Evolutionary conservation across 2,329 filamentous ascomycete genomes (phyloP), one percentile per base, ranked within the genome.

Genomic region (Neonectria neomacrospora): DNA sequence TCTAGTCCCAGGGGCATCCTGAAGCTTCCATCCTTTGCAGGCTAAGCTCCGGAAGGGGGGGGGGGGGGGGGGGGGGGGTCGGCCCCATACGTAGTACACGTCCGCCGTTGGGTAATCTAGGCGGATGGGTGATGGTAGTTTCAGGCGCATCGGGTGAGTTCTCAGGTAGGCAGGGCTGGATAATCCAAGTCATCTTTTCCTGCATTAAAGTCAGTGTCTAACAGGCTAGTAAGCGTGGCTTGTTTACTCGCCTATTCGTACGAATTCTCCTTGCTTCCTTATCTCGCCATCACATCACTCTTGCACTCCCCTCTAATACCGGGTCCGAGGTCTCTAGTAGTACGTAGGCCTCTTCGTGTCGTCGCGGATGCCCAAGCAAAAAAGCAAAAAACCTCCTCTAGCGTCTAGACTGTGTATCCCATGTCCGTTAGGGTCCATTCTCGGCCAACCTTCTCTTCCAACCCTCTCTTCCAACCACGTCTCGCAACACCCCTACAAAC

Each of bases 1-100:
- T 8, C 14, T 30, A 55, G 42, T 26, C 30, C 59, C 59, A 62
- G 59, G 59, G 59, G 59, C 41, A 62, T 62, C 39, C 58, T 53
- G 45, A 41, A n/a, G 53, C 58, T 45, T 44, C 53, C 52, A 50
- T 50, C 47, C 28, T 14, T 32, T 18, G 37, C 37, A 41, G 37
- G 18, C 32, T 50, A 32, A 28, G 26, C 47, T 50, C 47, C 47
- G 26, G 26, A 30, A 28, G 26, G 18, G 8, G 16, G 14, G 42
- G 22, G 39, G 6, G 39, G 39, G n/a, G n/a, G n/a, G n/a, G n/a
- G n/a, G n/a, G n/a, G n/a, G n/a, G n/a, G n/a, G n/a, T n/a, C n/a
- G n/a, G n/a, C n/a, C n/a, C n/a, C n/a, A n/a, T n/a, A n/a, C n/a
- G n/a, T n/a, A n/a, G n/a, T n/a, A n/a, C n/a, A n/a, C n/a, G n/a